Base-by-base conservation (phyloP, 106 monocot genomes). In the Triglochin maritima region DNA sequence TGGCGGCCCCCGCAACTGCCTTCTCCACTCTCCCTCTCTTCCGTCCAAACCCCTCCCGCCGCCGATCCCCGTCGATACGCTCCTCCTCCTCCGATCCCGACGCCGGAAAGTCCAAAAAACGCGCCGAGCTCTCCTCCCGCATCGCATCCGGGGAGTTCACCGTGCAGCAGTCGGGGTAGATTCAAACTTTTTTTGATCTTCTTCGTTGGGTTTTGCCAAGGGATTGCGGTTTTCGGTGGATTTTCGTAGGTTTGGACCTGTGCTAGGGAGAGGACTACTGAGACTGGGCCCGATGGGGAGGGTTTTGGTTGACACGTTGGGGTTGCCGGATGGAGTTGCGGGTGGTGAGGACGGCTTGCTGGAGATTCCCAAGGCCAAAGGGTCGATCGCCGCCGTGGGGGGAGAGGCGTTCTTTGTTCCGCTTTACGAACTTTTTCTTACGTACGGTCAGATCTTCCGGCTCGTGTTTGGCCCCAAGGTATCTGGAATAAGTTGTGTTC, bases 61-160 rank as follows among this genome's bases (percentile, higher is more conserved):
- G 29, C 29, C 29, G 29, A 29, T 29, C 29, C 29, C 29, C 29
- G 29, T 29, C 29, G 29, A 29, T 29, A 0, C 29, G 29, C 29
- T 29, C 29, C 29, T 29, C 29, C 29, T 29, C 29, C 29, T 29
- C 29, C 29, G 29, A 29, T 29, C 29, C 29, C 29, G 29, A 29
- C 29, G 29, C 29, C 1, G 29, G 1, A 0, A 29, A 29, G 29
- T 29, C 29, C 29, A 93, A 84, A 72, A 76, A 81, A 48, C 77
- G 81, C 7, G 79, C 81, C 7, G 87, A 87, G 70, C 81, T 90
- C 49, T 77, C 90, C 16, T 66, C 87, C 41, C 79, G 87, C 43
- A 95, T 95, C 69, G 81, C 95, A 51, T 95, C 90, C 64, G 95
- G 95, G 46, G 85, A 87, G 63, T 95, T 87, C 81, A 95, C 90